Base-by-base conservation (phyloP, 1,139 yeast genomes). In the Suhomyces coccinellae region DNA sequence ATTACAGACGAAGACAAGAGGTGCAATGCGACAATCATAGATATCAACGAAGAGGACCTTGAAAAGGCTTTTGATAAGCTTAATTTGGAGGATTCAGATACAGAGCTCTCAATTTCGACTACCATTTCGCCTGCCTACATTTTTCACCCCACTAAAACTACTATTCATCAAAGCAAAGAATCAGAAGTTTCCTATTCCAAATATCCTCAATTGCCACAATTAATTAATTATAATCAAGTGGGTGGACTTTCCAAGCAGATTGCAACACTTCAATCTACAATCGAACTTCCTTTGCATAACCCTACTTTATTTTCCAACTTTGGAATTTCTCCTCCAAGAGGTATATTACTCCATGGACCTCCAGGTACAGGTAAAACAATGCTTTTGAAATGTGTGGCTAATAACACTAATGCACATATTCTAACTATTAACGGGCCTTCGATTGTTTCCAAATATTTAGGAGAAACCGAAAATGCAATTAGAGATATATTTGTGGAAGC, bases 291-390 rank as follows among this genome's bases (percentile, higher is more conserved):
- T 0, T 71, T 93, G 32, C 82, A 85, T 51, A 82, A 82, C 45
- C 96, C 97, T 0, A 75, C 79, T 4, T 67, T 89, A 31, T 93
- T 90, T 56, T 74, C 84, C 8, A 83, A 87, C 45, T 95, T 91
- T 69, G 91, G 93, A n/a, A 86, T 91, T 37, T 75, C 84, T 9
- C 95, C 97, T 10, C 97, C 98, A 2, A 74, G 97, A 46, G 99
- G 99, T 4, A 76, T 95, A 13, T 67, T 93, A 29, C 69, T 93
- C 5, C 95, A 91, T 66, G 99, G 99, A 0, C 96, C 98, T 2
- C 95, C 98, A 2, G 99, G 99, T 1, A 91, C 98, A 0, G 99
- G 99, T 44, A 93, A 93, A 62, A 88, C 98, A 0, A 82, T 91
- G 89, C 73, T 93, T 13, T 70, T 95, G 37, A 75, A 88, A 45